Conservation (phyloP, 1,284 basidiomycete species). For the Leccinum solheimii region DNA sequence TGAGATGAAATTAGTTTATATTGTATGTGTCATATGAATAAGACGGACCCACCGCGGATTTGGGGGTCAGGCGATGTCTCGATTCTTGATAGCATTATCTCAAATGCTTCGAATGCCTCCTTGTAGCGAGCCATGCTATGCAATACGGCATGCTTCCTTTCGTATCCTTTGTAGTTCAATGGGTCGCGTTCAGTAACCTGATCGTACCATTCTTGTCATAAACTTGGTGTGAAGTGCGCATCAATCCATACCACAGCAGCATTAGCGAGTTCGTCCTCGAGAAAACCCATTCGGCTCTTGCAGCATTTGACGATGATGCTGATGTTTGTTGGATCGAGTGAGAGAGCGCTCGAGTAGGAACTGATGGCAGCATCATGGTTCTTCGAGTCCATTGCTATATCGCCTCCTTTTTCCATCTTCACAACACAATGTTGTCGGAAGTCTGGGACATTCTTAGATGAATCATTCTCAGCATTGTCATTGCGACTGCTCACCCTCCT, state of each 20-base stretch:
- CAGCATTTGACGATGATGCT: neutral
- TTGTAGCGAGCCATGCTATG: neutral
- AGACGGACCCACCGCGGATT: neutral
- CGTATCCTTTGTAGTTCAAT: neutral
- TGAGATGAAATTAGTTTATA: neutral
- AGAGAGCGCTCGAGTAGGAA: neutral
- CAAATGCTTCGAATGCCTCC: neutral
- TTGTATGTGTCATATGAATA: neutral
- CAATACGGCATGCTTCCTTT: neutral
- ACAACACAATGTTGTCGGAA: neutral
- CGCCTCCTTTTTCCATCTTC: neutral
- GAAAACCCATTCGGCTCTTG: neutral
- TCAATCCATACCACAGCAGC: neutral
- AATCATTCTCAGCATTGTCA: no score
- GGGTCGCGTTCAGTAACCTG: neutral
- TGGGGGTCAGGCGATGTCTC: neutral
- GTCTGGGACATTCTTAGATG: neutral
- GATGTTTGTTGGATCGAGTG: neutral
- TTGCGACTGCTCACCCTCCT: no score
- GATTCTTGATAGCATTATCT: neutral
- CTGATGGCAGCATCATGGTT: neutral
- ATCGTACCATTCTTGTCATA: neutral
- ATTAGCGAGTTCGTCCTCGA: neutral
- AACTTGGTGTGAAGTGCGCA: neutral
- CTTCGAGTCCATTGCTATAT: neutral